Evolutionary conservation across 2,329 filamentous ascomycete species (phyloP), one percentile per base, ranked within the genome.

Genomic region (Endothia cerciana): DNA sequence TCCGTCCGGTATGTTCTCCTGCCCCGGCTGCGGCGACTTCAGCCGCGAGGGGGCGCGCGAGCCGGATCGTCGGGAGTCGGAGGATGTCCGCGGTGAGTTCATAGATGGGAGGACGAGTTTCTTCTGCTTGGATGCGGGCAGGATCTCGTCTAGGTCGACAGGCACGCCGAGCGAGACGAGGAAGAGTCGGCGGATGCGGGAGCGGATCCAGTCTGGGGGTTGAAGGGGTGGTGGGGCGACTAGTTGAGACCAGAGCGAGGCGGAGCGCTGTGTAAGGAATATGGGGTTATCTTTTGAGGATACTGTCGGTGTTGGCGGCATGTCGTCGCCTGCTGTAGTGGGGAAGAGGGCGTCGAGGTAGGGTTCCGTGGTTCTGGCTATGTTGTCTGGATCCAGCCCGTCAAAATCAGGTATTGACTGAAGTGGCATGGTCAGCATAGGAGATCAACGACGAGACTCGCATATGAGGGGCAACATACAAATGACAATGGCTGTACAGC

Each of bases 121-220:
- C 85, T 98, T 98, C 77, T 99, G 95, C 78, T 98, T 98, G 15
- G 92, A 97, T 0, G 94, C 94, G 0, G 95, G 95, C 8, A 99
- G 86, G 64, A 99, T 98, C 80, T 99, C 95, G 77, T 99, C 95
- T 0, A 99, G 85, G 73, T 99, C 95, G 55, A 99, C 93, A 1
- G 95, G 95, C 0, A 99, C 95, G 22, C 95, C 95, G 0, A 99
- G 87, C 1, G 94, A 97, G 63, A 99, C 94, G 51, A 99, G 88
- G 76, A 99, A 99, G 33, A 99, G 87, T 36, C 95, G 91, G 62
- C 95, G 89, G 72, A 97, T 99, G 61, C 94, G 92, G 62, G 93
- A 97, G 70, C 95, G 92, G 66, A 97, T 96, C 95, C 95, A 99
- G 77, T 99, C 95, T 0, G 95, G 94, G 6, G 95, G 95, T 73